These are phyloP conservation scores for Trichosporon sp. DNA, from an alignment of 1,284 basidiomycete genomes.

Conservation along the genomic window DNA sequence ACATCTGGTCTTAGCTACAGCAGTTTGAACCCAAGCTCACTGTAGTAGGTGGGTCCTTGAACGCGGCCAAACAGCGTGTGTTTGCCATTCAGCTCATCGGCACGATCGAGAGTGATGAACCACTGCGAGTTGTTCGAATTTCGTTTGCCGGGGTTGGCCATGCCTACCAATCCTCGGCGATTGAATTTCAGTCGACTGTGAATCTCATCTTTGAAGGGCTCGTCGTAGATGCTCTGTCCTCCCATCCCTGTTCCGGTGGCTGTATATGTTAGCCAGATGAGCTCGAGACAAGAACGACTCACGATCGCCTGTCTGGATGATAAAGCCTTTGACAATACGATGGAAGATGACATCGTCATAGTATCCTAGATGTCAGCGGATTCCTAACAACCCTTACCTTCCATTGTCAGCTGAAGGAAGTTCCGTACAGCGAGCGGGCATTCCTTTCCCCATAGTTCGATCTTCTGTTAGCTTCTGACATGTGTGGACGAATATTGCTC, in stretches of 20 bases:
- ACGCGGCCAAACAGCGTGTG: constrained; percentile 74
- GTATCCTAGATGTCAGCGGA: constrained; percentile 59
- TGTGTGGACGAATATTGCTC: no score
- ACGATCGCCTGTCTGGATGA: constrained; percentile 89
- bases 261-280: background rate
- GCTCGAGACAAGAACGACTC: background rate
- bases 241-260: constrained; percentile 80
- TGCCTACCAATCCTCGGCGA: constrained; percentile 76
- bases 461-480: constrained; percentile 37
- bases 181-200: constrained; percentile 68
- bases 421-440: constrained; percentile 89
- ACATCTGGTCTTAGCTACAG: constrained; percentile 57
- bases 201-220: constrained; percentile 89
- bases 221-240: constrained; percentile 86
- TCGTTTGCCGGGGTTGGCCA: constrained; percentile 84
- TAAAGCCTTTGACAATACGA: constrained; percentile 71
- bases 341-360: constrained; percentile 95
- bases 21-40: constrained; percentile 53
- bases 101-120: constrained; percentile 82
- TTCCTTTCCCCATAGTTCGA: constrained; percentile 95
- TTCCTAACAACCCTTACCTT: constrained; percentile 57
- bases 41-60: constrained; percentile 69
- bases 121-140: constrained; percentile 84
- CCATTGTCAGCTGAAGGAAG: constrained; percentile 81
- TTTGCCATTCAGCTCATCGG: constrained; percentile 81